A percentile compares a stretch with the other conserved stretches of the same genome.
Conservation (phyloP, 2,329 filamentous ascomycete species). For the Colletotrichum tropicale region DNA sequence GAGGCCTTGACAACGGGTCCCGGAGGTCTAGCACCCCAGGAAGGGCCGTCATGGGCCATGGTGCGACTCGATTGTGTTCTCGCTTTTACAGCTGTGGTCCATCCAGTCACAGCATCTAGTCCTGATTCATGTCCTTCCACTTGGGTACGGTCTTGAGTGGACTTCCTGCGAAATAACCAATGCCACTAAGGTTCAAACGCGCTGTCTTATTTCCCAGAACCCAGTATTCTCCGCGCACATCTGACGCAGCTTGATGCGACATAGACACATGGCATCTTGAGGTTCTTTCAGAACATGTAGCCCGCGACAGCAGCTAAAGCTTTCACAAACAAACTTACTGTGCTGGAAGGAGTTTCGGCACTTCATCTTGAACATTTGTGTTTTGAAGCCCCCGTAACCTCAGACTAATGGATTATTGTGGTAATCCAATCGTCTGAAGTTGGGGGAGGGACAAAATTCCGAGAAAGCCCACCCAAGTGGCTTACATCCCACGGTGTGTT, state of each 20-base stretch:
- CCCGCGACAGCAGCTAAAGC: too few species aligned
- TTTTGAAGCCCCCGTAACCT: neutral
- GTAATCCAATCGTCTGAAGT: neutral
- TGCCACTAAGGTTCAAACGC: neutral
- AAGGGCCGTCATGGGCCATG: neutral
- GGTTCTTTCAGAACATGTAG: neutral
- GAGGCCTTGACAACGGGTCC: neutral
- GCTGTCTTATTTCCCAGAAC: neutral
- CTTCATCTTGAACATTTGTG: neutral
- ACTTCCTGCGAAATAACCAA: neutral
- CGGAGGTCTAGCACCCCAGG: neutral
- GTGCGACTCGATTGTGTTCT: neutral
- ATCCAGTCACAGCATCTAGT: neutral
- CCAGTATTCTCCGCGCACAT: neutral
- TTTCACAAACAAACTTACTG: neutral
- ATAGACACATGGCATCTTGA: neutral
- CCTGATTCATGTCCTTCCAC: neutral
- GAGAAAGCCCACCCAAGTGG: neutral
- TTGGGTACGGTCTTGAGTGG: neutral
- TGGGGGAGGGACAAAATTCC: neutral
- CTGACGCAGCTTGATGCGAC: too few species aligned
- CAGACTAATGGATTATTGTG: neutral
- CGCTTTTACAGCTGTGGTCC: neutral
- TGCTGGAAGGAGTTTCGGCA: neutral
- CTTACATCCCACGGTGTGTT: too few species aligned